A percentile compares a stretch with the other conserved stretches of the same genome.
These are phyloP conservation scores for Antitrichia curtipendula DNA, from an alignment of 225 moss, liverwort and hornwort genomes.

Conservation along the genomic window DNA sequence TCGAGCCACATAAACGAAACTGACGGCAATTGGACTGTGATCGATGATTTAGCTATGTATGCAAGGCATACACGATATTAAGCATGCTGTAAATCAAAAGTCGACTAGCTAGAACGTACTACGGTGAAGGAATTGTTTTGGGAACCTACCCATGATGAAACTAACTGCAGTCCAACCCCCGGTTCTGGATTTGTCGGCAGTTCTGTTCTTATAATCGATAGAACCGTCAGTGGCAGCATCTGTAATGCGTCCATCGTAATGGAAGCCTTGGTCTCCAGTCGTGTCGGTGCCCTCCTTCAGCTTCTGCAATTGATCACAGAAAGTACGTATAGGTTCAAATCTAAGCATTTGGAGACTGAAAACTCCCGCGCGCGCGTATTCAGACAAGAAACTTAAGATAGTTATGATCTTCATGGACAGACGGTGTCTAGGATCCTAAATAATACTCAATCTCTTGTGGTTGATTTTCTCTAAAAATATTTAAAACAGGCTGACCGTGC, in stretches of 20 bases:
- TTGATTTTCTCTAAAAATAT: not conserved
- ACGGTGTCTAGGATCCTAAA: not conserved
- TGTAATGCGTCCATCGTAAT: constrained; percentile 22
- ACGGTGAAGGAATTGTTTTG: not conserved
- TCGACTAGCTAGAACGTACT: not conserved
- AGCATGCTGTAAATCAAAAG: not conserved
- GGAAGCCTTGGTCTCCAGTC: not conserved
- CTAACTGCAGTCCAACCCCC: constrained; percentile 13
- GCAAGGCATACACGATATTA: not conserved
- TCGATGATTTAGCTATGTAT: not conserved
- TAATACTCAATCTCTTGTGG: not conserved
- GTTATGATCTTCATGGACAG: not conserved
- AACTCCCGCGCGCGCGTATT: not conserved
- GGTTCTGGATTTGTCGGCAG: constrained; percentile 19
- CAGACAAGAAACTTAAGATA: not conserved
- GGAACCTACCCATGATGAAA: constrained; percentile 21
- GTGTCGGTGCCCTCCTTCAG: not conserved
- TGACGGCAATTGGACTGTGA: not conserved
- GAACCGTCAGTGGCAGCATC: constrained; percentile 20
- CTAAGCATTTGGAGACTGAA: not conserved
- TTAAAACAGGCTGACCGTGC: no score
- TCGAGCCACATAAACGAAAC: not conserved
- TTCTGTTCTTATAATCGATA: constrained; percentile 11
- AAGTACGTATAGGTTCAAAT: not conserved
- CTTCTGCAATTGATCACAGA: not conserved